Evolutionary conservation across 1,284 basidiomycete species (phyloP), one percentile per base, ranked within the genome.

Genomic region (Naganishia sp.): DNA sequence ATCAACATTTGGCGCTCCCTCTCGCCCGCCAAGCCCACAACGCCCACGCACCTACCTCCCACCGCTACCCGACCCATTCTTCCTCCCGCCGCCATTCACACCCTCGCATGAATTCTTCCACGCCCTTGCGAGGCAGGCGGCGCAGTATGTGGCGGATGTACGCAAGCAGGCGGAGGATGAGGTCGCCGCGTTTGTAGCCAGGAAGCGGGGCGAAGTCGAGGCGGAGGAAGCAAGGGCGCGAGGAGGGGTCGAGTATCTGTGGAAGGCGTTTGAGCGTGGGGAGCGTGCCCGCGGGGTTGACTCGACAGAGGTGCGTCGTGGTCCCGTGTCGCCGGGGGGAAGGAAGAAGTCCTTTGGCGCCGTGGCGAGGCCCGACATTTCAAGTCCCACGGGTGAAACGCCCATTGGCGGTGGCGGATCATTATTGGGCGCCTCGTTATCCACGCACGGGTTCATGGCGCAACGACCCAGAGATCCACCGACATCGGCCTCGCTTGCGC

Each of bases 31-130:
- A 13, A 53, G 28, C 36, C 68, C 59, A 10, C 53, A 46, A 21
- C 36, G 10, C 11, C 57, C 59, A 13, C 28, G 59, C 25, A 56
- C 69, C 43, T 66, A 76, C 44, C 71, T 77, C 3, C 73, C 77
- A 0, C 72, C 73, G 2, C 67, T 77, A 13, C 74, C 73, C 18
- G 79, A 79, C 56, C 78, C 76, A 48, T 78, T 79, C 76, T 81
- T 81, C 77, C 71, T 80, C 46, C 73, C 80, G 63, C 73, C 81
- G 61, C 72, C 77, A 64, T 78, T 84, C 79, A 77, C 81, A 71
- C 75, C 83, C 74, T 65, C 76, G 70, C 70, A 80, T 67, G 64
- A 76, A 54, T 70, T 80, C 66, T 73, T 80, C 74, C 70, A 75
- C 9, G 70, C 73, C 18, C 72, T 80, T 44, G 78, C 78, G 56